Evolutionary conservation across 169 alveolate species (phyloP).

Genomic region (Plasmodium gonderi): DNA sequence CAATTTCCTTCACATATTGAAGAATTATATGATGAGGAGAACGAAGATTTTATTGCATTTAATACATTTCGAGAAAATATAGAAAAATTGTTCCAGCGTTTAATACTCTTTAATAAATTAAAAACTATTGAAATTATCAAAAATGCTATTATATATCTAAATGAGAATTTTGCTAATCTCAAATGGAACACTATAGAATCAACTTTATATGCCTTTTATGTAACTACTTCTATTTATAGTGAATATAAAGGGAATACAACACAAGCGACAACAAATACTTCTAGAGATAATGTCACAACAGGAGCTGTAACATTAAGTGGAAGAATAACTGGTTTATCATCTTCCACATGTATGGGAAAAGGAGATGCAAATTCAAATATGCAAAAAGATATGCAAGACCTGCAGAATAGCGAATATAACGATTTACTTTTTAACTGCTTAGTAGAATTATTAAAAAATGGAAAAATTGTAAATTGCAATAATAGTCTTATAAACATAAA

Average conservation of each 20-base stretch:
- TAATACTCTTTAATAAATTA: conserved; percentile 56
- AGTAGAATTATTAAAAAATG: conserved; percentile 50
- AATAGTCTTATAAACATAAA: conserved; percentile 67
- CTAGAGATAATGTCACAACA: not conserved
- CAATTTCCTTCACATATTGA: conserved; percentile 34
- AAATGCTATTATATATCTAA: conserved; percentile 44
- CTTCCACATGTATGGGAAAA: not conserved
- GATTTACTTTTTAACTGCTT: conserved; percentile 35
- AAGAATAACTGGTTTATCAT: not conserved
- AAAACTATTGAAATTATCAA: conserved; percentile 63
- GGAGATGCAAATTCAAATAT: not conserved
- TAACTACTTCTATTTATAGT: conserved; percentile 54
- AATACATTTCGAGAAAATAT: conserved; percentile 49
- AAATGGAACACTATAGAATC: conserved; percentile 66
- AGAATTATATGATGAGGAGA: conserved; percentile 70
- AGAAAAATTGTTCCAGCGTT: conserved; percentile 63
- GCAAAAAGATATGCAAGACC: conserved; percentile 2
- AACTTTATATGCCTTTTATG: conserved; percentile 47
- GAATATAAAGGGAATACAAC: conserved; percentile 21
- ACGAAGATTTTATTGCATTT: conserved; percentile 51
- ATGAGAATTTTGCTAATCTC: conserved; percentile 46
- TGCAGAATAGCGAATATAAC: conserved; percentile 3
- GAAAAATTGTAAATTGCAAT: conserved; percentile 41
- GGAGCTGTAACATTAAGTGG: not conserved
- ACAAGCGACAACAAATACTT: not conserved